Evolutionary conservation across 192 early-diverging fungal genomes (phyloP).

Genomic region (Linnemannia hyalina): DNA sequence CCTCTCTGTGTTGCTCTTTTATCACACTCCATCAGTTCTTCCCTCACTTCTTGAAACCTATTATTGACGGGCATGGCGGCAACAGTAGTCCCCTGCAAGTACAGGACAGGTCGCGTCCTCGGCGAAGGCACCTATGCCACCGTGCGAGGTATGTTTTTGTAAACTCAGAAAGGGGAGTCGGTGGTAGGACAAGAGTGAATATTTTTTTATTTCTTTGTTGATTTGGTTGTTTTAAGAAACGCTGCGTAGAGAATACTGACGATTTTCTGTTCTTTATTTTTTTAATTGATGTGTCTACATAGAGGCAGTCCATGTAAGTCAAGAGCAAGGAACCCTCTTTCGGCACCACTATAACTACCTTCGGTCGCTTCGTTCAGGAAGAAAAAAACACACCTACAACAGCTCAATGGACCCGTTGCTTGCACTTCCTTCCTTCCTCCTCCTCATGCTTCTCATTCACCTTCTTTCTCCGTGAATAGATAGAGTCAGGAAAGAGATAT

Average conservation of each 20-base stretch:
- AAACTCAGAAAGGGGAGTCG: background rate
- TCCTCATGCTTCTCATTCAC: background rate
- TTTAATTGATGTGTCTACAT: background rate
- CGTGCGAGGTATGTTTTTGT: conserved; percentile 30
- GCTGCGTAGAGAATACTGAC: background rate
- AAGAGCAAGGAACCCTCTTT: background rate
- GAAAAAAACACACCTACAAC: too few relatives aligned
- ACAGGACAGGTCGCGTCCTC: conserved; percentile 68
- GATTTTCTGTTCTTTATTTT: background rate
- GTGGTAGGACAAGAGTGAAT: background rate
- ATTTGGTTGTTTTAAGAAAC: background rate
- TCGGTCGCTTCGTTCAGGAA: too few relatives aligned
- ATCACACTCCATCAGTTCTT: background rate
- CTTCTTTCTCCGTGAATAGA: conserved; percentile 24
- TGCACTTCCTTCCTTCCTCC: background rate
- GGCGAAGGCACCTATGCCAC: conserved; percentile 71
- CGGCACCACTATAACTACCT: background rate
- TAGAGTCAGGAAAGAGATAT: conserved; percentile 74
- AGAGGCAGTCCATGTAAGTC: conserved; percentile 39
- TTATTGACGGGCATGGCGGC: background rate
- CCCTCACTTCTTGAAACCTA: background rate
- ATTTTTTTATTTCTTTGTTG: background rate
- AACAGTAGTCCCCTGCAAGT: conserved; percentile 65
- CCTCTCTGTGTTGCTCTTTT: background rate
- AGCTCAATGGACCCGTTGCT: too few relatives aligned